phyloP scores from a whole-genome alignment of 495 filamentous ascomycete species.

The Filosporella fistucella region DNA sequence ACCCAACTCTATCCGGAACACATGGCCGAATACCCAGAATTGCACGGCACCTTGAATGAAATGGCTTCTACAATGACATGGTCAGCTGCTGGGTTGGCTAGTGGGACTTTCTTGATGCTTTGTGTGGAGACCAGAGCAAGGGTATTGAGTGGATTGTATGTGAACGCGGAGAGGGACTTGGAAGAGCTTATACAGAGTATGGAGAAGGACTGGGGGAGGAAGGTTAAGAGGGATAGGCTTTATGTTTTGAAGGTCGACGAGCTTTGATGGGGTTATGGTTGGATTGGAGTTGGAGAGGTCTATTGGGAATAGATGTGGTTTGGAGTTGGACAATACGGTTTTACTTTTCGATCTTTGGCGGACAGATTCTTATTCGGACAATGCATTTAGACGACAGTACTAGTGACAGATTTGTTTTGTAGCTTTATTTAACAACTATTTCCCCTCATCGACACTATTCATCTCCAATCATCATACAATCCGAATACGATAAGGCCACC shows the following conservation, averaged over 20 bases:
- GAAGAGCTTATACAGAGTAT: conserved; percentile 20
- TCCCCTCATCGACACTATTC: too few species aligned
- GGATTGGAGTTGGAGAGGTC: not conserved
- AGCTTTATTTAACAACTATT: too few species aligned
- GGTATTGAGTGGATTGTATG: conserved; percentile 24
- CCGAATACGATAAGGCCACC: too few species aligned
- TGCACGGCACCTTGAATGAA: conserved; percentile 9
- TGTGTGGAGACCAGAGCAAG: conserved; percentile 17
- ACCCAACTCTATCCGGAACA: conserved; percentile 8
- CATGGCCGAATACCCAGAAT: conserved; percentile 5
- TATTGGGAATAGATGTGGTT: not conserved
- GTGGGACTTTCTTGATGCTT: conserved; percentile 25
- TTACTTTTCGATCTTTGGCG: too few species aligned
- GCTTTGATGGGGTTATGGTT: conserved; percentile 11
- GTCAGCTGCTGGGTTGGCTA: conserved; percentile 16
- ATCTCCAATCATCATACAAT: too few species aligned
- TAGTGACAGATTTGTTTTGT: too few species aligned
- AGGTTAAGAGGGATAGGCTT: conserved; percentile 19
- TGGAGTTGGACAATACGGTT: too few species aligned
- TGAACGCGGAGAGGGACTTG: conserved; percentile 26
- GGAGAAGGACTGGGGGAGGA: conserved; percentile 17
- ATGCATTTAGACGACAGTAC: too few species aligned
- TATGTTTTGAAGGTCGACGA: conserved; percentile 25
- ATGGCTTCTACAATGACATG: conserved; percentile 18
- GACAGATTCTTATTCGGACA: too few species aligned